Evolutionary conservation across 2,329 filamentous ascomycete genomes (phyloP), one percentile per base, ranked within the genome.

Genomic region (Ceratocystis destructans): DNA sequence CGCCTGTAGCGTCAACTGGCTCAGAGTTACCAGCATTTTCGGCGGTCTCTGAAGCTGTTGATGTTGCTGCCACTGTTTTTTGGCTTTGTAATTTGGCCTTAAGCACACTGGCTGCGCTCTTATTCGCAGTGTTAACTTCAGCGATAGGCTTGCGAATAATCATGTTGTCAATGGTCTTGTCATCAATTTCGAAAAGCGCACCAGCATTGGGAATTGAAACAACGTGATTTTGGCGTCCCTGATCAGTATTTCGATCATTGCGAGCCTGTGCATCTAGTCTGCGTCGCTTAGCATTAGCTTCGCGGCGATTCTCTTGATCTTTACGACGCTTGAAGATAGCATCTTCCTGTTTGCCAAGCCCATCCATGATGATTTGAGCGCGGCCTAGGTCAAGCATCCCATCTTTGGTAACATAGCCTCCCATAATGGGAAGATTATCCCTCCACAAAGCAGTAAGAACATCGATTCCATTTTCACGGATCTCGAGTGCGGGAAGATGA

Each of bases 361-460:
- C 93, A 71, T 88, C 82, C 62, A 99, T 79, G 72, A 99, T 97
- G 71, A 87, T 81, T 73, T 99, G 94, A 8, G 91, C 92, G 71
- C 89, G 84, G 67, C 86, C 84, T 67, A 99, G 82, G 73, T 97
- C 88, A 68, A 97, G 91, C 71, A 89, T 87, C 1, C 94, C 94
- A 76, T 99, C 93, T 73, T 96, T 93, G 55, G 94, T 99, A 64
- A 99, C 82, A 75, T 96, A 99, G 12, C 94, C 94, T 59, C 91
- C 92, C 91, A 99, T 96, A 48, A 83, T 75, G 3, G 91, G 88
- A 22, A 97, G 79, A 69, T 95, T 96, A 71, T 96, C 91, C 73
- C 90, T 87, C 94, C 95, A 99, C 66, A 99, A 94, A n/a, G 90
- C 87, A 70, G 92, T 96, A 66, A 99, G 80, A 0, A 92, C 95